These are phyloP conservation scores for Ophiostoma angusticollis DNA, from an alignment of 2,329 filamentous ascomycete genomes.

Conservation along the genomic window DNA sequence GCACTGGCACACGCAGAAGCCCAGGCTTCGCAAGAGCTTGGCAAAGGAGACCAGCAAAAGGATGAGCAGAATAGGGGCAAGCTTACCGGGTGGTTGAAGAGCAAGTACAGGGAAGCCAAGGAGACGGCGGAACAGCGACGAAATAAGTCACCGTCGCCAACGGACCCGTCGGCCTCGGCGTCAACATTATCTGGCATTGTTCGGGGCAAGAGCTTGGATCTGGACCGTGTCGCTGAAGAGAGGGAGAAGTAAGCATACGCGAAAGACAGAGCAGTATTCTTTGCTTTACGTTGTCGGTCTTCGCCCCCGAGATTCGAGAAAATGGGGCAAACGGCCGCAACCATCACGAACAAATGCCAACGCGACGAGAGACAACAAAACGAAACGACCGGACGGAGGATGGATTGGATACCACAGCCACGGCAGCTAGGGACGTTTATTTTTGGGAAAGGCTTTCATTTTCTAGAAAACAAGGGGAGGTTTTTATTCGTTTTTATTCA, in stretches of 20 bases:
- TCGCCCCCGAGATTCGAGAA: too few species aligned
- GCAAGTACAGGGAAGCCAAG: slow-evolving; percentile 47
- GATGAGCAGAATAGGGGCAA: slow-evolving; percentile 34
- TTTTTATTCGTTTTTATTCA: neutral
- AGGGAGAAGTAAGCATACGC: slow-evolving; percentile 3
- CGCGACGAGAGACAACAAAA: too few species aligned
- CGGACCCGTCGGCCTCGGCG: neutral
- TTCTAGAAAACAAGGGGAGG: neutral
- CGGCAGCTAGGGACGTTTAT: neutral
- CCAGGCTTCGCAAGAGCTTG: slow-evolving; percentile 24
- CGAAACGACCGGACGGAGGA: too few species aligned
- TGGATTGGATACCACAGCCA: neutral
- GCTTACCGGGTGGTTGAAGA: slow-evolving; percentile 45
- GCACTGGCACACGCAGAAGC: slow-evolving; percentile 25
- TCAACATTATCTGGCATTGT: slow-evolving; percentile 1
- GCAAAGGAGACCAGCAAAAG: slow-evolving; percentile 28
- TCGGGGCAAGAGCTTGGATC: slow-evolving; percentile 11
- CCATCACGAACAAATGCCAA: too few species aligned
- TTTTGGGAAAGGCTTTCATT: neutral
- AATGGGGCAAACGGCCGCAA: too few species aligned
- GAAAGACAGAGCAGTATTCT: neutral
- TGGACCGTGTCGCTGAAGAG: slow-evolving; percentile 8
- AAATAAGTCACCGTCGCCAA: slow-evolving; percentile 39
- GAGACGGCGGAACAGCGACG: slow-evolving; percentile 42
- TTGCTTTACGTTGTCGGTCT: neutral